Evolutionary conservation across 495 filamentous ascomycete species (phyloP).

Genomic region (Acidomyces sp.): DNA sequence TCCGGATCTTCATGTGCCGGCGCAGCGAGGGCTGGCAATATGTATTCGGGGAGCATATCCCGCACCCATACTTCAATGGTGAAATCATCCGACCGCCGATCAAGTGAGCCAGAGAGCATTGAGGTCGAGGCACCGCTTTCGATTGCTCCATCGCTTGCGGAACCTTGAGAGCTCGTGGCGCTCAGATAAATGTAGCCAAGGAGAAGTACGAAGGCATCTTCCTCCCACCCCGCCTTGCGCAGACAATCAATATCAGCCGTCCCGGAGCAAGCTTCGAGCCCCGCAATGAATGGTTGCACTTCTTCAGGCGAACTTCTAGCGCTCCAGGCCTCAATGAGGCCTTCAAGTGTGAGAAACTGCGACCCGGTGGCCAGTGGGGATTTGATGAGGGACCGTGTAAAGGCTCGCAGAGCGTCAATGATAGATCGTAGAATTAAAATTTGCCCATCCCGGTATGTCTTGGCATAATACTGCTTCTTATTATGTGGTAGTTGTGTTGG

Average conservation of each 20-base stretch:
- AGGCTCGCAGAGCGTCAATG: constrained; percentile 14
- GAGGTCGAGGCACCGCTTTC: background rate
- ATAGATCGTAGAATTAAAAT: constrained; percentile 13
- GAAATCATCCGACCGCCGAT: no score
- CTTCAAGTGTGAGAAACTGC: constrained; percentile 10
- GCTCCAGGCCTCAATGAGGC: constrained; percentile 8
- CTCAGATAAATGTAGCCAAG: constrained; percentile 8
- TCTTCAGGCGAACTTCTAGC: background rate
- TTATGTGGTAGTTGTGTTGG: constrained; percentile 9
- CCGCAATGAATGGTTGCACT: constrained; percentile 11
- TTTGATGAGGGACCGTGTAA: constrained; percentile 12
- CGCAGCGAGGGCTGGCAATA: background rate
- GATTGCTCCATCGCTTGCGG: background rate
- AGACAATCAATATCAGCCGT: constrained; percentile 10
- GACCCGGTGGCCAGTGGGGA: background rate
- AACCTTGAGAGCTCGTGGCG: background rate
- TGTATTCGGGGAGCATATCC: background rate
- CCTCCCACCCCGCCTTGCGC: constrained; percentile 20
- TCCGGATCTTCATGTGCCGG: background rate
- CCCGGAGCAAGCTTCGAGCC: constrained; percentile 9
- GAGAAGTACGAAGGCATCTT: constrained; percentile 17
- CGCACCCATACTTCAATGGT: no score
- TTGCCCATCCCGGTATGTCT: constrained; percentile 24
- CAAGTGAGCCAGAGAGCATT: background rate
- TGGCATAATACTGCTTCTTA: constrained; percentile 20